These are phyloP conservation scores for Anethum foeniculum DNA, from an alignment of 140 eudicot species.

Conservation along the genomic window DNA sequence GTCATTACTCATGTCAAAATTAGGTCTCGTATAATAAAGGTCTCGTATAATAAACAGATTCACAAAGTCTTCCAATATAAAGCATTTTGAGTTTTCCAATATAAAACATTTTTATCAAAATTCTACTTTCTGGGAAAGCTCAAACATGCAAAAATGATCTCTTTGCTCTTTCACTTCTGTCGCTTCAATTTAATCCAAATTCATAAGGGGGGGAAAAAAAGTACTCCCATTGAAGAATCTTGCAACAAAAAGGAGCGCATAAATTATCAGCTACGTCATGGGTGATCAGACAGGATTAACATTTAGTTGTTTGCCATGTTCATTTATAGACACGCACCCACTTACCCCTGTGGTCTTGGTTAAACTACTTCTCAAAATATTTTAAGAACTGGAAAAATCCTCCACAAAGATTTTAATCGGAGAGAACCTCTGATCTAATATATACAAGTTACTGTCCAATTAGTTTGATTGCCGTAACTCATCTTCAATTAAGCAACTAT, in stretches of 20 bases:
- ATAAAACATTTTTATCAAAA: neutral
- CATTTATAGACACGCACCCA: neutral
- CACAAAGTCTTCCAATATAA: neutral
- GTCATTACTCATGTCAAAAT: neutral
- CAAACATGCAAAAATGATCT: neutral
- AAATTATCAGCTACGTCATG: neutral
- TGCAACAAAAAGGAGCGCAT: neutral
- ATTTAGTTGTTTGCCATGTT: neutral
- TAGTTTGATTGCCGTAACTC: neutral
- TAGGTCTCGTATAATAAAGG: neutral
- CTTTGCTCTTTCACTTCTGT: neutral
- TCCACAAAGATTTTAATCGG: neutral
- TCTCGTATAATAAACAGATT: neutral
- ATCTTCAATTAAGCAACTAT: neutral
- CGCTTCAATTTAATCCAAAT: neutral
- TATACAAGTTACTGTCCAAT: neutral
- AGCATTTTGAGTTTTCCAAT: neutral
- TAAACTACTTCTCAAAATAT: neutral
- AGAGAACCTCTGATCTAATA: neutral
- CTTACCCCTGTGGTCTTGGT: neutral
- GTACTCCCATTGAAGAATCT: neutral
- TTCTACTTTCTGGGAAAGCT: neutral
- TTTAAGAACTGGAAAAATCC: neutral
- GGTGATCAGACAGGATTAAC: neutral
- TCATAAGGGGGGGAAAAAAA: neutral